These are phyloP conservation scores for Suillus ampliporus DNA, from an alignment of 768 basidiomycete species.

Conservation along the genomic window DNA sequence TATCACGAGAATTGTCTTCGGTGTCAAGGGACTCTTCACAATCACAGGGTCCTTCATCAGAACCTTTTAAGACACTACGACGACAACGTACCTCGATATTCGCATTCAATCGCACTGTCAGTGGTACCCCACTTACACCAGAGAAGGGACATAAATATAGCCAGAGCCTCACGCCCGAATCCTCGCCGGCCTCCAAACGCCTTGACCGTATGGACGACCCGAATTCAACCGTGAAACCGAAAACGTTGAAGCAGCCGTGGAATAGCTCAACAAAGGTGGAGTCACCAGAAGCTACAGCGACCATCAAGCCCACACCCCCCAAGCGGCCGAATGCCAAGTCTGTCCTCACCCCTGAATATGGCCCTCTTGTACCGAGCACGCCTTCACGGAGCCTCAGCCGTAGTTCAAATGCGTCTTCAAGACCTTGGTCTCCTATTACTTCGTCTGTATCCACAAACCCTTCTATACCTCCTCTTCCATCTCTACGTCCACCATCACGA, in stretches of 20 bases:
- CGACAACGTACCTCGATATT: constrained; percentile 73
- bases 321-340: constrained; percentile 56
- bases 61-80: constrained; percentile 51
- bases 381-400: constrained; percentile 70
- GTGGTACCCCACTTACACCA: constrained; percentile 53
- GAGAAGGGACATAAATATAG: constrained; percentile 72
- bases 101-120: constrained; percentile 47
- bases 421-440: constrained; percentile 80
- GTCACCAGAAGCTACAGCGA: constrained; percentile 48
- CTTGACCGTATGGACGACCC: constrained; percentile 32
- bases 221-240: constrained; percentile 48
- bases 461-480: constrained; percentile 42
- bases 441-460: constrained; percentile 67
- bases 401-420: constrained; percentile 76
- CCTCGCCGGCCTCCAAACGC: constrained; percentile 56
- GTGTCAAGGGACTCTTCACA: constrained; percentile 20
- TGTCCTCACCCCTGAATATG: constrained; percentile 45
- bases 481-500: constrained; percentile 54
- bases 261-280: constrained; percentile 84
- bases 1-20: constrained; percentile 42
- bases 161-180: constrained; percentile 73
- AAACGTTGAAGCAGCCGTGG: constrained; percentile 61
- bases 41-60: constrained; percentile 52
- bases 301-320: constrained; percentile 54
- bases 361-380: constrained; percentile 55